These are phyloP conservation scores for Linum trigynum DNA, from an alignment of 345 rosid species.

Conservation along the genomic window DNA sequence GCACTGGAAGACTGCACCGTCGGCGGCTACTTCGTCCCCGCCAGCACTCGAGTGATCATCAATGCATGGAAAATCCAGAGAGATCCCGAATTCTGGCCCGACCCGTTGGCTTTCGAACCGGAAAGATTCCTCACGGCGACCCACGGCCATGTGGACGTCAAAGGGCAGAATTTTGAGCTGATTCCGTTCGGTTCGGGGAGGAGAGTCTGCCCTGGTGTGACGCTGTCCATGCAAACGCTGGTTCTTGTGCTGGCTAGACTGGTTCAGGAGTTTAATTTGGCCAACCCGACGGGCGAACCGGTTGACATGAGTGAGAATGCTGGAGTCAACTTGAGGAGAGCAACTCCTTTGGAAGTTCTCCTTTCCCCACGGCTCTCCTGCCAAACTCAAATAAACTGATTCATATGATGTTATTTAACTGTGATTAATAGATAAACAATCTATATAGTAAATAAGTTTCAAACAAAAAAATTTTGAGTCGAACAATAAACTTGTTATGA, in stretches of 20 bases:
- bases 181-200: slow-evolving; percentile 1
- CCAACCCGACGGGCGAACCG: no score
- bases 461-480: no score
- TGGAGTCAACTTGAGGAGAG: no score
- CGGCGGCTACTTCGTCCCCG: slow-evolving; percentile 30
- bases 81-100: slow-evolving; percentile 8
- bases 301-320: no score
- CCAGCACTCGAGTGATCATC: slow-evolving; percentile 41
- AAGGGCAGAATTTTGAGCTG: slow-evolving; percentile 13
- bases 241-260: not conserved
- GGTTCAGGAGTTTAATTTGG: not conserved
- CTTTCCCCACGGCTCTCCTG: no score
- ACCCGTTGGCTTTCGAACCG: slow-evolving; percentile 8
- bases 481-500: no score
- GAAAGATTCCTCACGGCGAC: slow-evolving; percentile 15
- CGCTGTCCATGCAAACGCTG: not conserved
- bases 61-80: slow-evolving; percentile 47
- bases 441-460: no score
- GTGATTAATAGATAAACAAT: no score
- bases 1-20: slow-evolving; percentile 43
- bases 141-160: slow-evolving; percentile 18
- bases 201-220: not conserved
- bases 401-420: no score
- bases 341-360: no score
- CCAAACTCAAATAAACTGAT: no score